phyloP scores from a whole-genome alignment of 1,284 basidiomycete genomes.

The Jaminaea rosea region DNA sequence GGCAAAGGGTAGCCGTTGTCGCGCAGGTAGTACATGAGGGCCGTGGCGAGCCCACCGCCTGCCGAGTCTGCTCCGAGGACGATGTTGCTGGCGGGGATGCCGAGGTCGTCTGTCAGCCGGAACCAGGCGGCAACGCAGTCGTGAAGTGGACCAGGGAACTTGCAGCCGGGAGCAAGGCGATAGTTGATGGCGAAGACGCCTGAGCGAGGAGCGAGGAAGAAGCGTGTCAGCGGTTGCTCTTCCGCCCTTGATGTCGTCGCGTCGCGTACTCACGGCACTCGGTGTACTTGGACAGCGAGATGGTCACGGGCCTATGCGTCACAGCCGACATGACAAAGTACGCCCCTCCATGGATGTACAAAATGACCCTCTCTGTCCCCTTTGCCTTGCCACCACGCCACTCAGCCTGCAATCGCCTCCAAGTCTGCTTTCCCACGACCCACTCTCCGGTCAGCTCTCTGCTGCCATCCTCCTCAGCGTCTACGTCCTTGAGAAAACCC shows the following conservation, averaged over 20 bases:
- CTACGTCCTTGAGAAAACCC: conserved; percentile 67
- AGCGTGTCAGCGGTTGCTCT: too few species aligned
- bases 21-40: conserved; percentile 75
- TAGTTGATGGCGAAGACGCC: conserved; percentile 97
- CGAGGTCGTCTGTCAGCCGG: conserved; percentile 75
- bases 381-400: conserved; percentile 51
- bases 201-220: too few species aligned
- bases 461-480: conserved; percentile 62
- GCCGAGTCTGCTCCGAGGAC: conserved; percentile 79
- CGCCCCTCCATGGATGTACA: conserved; percentile 93
- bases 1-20: conserved; percentile 46
- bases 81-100: conserved; percentile 62
- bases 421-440: conserved; percentile 84
- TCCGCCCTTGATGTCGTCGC: too few species aligned
- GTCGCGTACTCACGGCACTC: too few species aligned
- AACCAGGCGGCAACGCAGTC: conserved; percentile 82
- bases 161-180: conserved; percentile 84
- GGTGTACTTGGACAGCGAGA: conserved; percentile 79
- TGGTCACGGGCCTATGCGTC: conserved; percentile 84
- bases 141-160: conserved; percentile 86
- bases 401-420: conserved; percentile 77
- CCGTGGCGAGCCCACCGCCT: conserved; percentile 78
- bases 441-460: conserved; percentile 88
- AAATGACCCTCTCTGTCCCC: conserved; percentile 68
- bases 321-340: conserved; percentile 90